Percentiles rank a stretch among this genome's conserved stretches.
Conservation (phyloP, 176 grass and related monocot genomes). For the Carex kokanica region DNA sequence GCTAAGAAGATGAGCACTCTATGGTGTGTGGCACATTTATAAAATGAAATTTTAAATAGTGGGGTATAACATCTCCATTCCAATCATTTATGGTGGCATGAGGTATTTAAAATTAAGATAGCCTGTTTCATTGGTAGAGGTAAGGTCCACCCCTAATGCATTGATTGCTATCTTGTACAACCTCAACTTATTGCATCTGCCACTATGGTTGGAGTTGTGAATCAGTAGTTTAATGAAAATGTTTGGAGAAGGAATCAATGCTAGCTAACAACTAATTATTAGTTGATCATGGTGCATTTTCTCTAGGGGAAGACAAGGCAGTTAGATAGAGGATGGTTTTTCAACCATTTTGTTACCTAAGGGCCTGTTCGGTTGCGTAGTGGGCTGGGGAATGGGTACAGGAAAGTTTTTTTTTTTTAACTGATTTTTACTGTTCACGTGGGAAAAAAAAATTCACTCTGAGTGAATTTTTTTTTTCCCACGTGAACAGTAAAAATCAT, state of each 20-base stretch:
- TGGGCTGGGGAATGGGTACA: too few relatives aligned
- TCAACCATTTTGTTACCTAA: neutral
- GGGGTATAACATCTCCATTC: neutral
- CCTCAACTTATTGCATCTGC: constrained; percentile 14
- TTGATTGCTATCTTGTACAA: constrained; percentile 7
- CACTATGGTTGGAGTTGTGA: neutral
- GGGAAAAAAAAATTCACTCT: too few relatives aligned
- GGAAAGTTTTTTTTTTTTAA: too few relatives aligned
- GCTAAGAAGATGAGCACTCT: neutral
- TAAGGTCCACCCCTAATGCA: neutral
- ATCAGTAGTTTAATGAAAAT: constrained; percentile 10
- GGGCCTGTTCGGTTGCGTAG: too few relatives aligned
- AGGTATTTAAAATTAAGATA: constrained; percentile 17
- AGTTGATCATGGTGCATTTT: neutral
- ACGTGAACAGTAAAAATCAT: too few relatives aligned
- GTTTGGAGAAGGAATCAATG: neutral
- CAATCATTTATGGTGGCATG: neutral
- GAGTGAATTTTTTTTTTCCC: too few relatives aligned
- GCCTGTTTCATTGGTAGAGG: neutral
- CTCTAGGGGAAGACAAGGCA: neutral
- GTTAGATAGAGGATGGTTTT: neutral
- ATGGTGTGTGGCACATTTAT: neutral
- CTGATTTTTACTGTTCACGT: too few relatives aligned
- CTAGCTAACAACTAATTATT: neutral
- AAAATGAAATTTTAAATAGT: constrained; percentile 5